These are phyloP conservation scores for Sporobolomyces phaffii DNA, from an alignment of 768 basidiomycete species.

Conservation along the genomic window DNA sequence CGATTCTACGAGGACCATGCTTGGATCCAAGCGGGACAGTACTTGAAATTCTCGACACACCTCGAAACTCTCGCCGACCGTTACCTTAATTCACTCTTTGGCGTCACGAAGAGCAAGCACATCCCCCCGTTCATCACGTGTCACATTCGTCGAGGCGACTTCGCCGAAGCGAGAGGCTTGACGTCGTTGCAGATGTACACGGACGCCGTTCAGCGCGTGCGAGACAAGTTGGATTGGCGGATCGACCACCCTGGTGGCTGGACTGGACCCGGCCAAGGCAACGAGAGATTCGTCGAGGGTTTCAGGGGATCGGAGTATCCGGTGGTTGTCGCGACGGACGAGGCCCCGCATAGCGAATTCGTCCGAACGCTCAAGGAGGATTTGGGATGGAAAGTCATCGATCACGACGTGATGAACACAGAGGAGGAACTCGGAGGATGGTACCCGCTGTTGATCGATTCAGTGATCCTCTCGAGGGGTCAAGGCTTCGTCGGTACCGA, in stretches of 20 bases:
- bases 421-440: conserved; percentile 44
- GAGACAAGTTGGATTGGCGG: conserved; percentile 9
- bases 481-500: conserved; percentile 16
- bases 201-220: conserved; percentile 18
- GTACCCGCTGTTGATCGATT: conserved; percentile 30
- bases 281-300: conserved; percentile 1
- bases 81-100: conserved; percentile 24
- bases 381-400: conserved; percentile 55
- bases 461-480: conserved; percentile 8
- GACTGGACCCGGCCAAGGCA: conserved; percentile 7
- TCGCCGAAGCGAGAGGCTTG: conserved; percentile 21
- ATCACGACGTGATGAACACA: conserved; percentile 52
- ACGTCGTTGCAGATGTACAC: conserved; percentile 23
- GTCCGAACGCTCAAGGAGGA: conserved; percentile 55
- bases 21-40: conserved; percentile 25
- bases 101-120: not conserved
- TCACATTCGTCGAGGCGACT: conserved; percentile 38
- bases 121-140: conserved; percentile 36
- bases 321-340: conserved; percentile 64
- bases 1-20: conserved; percentile 17
- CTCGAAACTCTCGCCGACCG: conserved; percentile 24
- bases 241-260: conserved; percentile 20
- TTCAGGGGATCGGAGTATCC: conserved; percentile 45
- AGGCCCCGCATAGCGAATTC: conserved; percentile 53
- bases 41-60: conserved; percentile 16